phyloP scores from a whole-genome alignment of 2,329 filamentous ascomycete genomes.

The Amauroascus verrucosus region DNA sequence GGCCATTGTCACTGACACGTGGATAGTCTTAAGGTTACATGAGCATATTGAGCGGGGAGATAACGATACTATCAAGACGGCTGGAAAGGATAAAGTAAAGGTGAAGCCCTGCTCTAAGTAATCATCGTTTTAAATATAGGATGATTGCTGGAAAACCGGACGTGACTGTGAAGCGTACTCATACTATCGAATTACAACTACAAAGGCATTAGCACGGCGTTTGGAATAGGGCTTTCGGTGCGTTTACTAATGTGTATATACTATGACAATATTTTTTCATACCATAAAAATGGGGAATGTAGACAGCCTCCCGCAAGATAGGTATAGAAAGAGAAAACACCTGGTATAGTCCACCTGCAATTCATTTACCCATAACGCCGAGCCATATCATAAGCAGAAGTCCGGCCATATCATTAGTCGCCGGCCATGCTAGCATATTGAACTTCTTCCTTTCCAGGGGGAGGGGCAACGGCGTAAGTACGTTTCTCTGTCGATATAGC shows the following conservation, averaged over 20 bases:
- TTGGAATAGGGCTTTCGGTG: not conserved
- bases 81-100: conserved; percentile 34
- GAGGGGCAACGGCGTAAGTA: conserved; percentile 53
- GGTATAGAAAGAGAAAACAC: not conserved
- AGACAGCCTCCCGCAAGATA: not conserved
- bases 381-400: not conserved
- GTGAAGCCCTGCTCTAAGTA: conserved; percentile 34
- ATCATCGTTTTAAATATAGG: not conserved
- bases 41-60: conserved; percentile 83
- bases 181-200: conserved; percentile 9
- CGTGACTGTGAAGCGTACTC: conserved; percentile 7
- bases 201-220: conserved; percentile 8
- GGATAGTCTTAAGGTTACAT: conserved; percentile 73
- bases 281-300: not conserved
- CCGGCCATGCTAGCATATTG: conserved; percentile 79
- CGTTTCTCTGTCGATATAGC: conserved; percentile 30
- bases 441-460: conserved; percentile 66
- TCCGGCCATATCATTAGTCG: conserved; percentile 44
- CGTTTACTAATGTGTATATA: not conserved
- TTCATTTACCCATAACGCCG: not conserved
- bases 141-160: no score
- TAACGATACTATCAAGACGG: conserved; percentile 77
- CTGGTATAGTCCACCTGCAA: conserved; percentile 10
- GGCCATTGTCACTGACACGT: not conserved
- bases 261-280: not conserved